Base-by-base conservation (phyloP, 2,329 filamentous ascomycete genomes). In the Pseudogymnoascus verrucosus region DNA sequence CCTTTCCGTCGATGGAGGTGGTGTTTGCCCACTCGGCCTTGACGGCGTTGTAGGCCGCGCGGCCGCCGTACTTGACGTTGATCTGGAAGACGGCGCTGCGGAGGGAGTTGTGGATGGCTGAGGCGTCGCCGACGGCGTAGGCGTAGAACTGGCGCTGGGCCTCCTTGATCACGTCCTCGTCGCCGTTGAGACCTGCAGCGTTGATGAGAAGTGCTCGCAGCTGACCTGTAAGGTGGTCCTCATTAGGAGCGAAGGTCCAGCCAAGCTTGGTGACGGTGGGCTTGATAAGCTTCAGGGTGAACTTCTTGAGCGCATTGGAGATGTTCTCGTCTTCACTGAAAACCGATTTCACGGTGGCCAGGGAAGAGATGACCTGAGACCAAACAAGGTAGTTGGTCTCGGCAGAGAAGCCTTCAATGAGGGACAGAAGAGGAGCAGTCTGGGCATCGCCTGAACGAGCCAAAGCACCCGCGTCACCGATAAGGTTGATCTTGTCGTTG, bases 341-440 rank as follows among this genome's bases (percentile, higher is more conserved):
- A 62, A 96, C 85, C n/a, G 89, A 89, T 74, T 91, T 91, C 65
- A 97, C 83, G 62, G 87, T 87, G 63, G 79, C 83, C 26, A 98
- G 78, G 3, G 90, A 90, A 67, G 88, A 86, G 6, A 96, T 80
- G 34, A 96, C 87, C 74, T 96, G 91, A 64, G 86, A 87, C 89
- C 95, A 96, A 4, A 98, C 93, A 60, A 96, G 83, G 71, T 92
- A 93, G 74, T 93, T 91, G 1, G 83, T 83, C 77, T 99, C 95
- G 61, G 83, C 79, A 65, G 86, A 82, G 76, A 98, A 93, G n/a
- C 89, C 89, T 74, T 96, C 85, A 10, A 96, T 78, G 70, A 99
- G 89, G 11, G 89, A 87, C 31, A 99, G 79, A 11, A 99, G 81
- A 7, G 90, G 89, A 23, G 91, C 81, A 0, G 93, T 96, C 3